Conservation (phyloP, 1,284 basidiomycete genomes). For the Xanthoconium separans region DNA sequence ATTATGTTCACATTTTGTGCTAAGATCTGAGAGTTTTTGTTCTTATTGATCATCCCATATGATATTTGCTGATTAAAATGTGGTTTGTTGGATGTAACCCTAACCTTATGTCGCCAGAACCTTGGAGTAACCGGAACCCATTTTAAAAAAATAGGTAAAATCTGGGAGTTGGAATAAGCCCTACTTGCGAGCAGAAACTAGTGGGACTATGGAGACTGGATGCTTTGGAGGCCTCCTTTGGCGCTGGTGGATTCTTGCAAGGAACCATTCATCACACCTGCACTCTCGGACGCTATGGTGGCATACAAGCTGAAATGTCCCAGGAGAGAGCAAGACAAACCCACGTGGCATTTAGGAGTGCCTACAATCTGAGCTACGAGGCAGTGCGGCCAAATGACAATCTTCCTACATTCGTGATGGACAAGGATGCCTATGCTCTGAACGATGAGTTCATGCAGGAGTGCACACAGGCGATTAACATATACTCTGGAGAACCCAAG, state of each 20-base stretch:
- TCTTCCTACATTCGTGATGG: neutral
- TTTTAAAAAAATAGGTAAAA: neutral
- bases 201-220: conserved; percentile 11
- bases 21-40: too few relatives aligned
- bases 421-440: conserved; percentile 17
- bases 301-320: conserved; percentile 11
- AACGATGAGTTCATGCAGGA: neutral
- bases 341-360: conserved; percentile 8
- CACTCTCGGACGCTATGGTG: conserved; percentile 8
- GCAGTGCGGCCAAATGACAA: conserved; percentile 2
- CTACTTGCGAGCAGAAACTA: neutral
- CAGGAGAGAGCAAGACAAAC: neutral
- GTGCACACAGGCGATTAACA: neutral
- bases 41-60: too few relatives aligned
- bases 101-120: too few relatives aligned
- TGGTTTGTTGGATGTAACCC: too few relatives aligned
- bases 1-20: too few relatives aligned
- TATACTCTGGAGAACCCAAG: neutral
- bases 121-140: too few relatives aligned
- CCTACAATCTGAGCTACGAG: conserved; percentile 17
- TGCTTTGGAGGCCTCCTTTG: conserved; percentile 10
- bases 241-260: neutral
- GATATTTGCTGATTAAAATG: too few relatives aligned
- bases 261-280: neutral
- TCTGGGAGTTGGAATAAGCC: conserved; percentile 2